Evolutionary conservation across 768 basidiomycete genomes (phyloP).

Genomic region (Boletus reticuloceps): DNA sequence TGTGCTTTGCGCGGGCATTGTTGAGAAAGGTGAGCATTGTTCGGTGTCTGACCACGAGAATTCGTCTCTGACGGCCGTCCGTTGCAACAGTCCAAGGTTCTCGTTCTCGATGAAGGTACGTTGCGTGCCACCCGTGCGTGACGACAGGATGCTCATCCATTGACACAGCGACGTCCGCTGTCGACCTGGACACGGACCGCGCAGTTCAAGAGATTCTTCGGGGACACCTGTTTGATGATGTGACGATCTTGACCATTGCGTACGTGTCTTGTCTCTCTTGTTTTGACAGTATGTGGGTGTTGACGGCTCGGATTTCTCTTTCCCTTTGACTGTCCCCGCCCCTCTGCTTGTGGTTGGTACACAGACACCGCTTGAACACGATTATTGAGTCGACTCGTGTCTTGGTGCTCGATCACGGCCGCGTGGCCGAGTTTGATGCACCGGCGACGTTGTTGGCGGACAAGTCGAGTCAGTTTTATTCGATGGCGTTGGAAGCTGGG

Average conservation of each 20-base stretch:
- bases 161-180: conserved; percentile 75
- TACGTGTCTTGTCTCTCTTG: conserved; percentile 37
- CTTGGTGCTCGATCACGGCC: conserved; percentile 79
- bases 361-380: conserved; percentile 77
- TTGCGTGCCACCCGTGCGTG: neutral
- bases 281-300: neutral
- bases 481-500: conserved; percentile 65
- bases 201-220: conserved; percentile 87
- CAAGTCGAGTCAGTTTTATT: conserved; percentile 55
- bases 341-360: too few relatives aligned
- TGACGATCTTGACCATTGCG: conserved; percentile 88
- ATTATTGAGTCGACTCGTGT: conserved; percentile 81
- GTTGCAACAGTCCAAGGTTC: conserved; percentile 62
- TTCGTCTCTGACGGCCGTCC: neutral
- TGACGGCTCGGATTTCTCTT: neutral
- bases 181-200: conserved; percentile 86
- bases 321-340: neutral
- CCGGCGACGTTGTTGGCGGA: conserved; percentile 65
- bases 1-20: conserved; percentile 87
- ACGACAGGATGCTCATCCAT: neutral
- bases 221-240: conserved; percentile 70
- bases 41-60: neutral
- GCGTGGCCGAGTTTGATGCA: conserved; percentile 78
- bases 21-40: conserved; percentile 56
- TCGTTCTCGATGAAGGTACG: conserved; percentile 90